Evolutionary conservation across 768 basidiomycete genomes (phyloP), one percentile per base, ranked within the genome.

Genomic region (Tricholoma sp.): DNA sequence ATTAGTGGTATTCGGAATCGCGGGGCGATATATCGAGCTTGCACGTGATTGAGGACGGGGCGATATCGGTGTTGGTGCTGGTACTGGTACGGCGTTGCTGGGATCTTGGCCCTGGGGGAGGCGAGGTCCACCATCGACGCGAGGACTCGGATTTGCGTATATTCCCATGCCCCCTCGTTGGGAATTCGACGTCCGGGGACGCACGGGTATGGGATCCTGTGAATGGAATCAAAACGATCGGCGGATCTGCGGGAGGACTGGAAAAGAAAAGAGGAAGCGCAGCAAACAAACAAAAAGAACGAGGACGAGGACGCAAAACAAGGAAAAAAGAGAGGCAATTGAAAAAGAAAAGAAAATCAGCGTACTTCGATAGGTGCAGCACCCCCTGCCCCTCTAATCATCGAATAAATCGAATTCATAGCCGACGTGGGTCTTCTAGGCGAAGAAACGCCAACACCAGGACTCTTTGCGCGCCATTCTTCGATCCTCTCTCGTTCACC

Each of bases 391-490:
- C 48, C 39, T 41, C 15, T 55, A 42, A 33, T 58, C 36, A 11
- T 50, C 17, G 49, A 15, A 15, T 34, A 41, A 2, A 47, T 41
- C 6, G 51, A 24, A 13, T 32, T 52, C 13, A 28, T 39, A 9
- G n/a, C 28, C 10, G 52, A 11, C 15, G 50, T 10, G 0, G 49
- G 12, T 3, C 45, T 58, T 54, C 24, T 49, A 6, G 54, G 57
- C 18, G 60, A 58, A 36, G 61, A 31, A 28, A 57, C 59, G n/a
- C 66, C 28, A 33, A 63, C 57, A 36, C 66, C 65, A 2, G 65
- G 50, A 41, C 71, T 73, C 8, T 67, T 66, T 8, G 59, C 59
- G 5, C 71, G 61, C 72, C 73, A 73, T 42, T 73, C 66, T 28
- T 69, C 68, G 10, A 62, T 24, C 24, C 24, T 24, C 24, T 24